phyloP scores from a whole-genome alignment of 1,139 yeast genomes.

The Pneumocystis wakefieldiae region DNA sequence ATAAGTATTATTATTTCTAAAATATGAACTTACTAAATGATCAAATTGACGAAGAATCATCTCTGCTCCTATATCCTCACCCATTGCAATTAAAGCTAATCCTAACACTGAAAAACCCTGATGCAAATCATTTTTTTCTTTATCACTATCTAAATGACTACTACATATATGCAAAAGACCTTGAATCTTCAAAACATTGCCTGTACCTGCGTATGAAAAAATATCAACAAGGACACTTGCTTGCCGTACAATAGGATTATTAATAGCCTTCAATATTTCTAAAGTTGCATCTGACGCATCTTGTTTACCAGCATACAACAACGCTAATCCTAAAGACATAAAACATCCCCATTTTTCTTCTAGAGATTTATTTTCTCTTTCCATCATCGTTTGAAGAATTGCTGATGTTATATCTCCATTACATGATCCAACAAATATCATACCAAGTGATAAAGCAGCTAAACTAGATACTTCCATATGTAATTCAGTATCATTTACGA shows the following conservation, averaged over 20 bases:
- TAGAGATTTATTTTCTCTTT: conserved; percentile 63
- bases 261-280: conserved; percentile 89
- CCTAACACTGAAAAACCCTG: conserved; percentile 91
- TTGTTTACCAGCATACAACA: conserved; percentile 74
- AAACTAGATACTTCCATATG: conserved; percentile 68
- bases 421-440: conserved; percentile 88
- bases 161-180: conserved; percentile 68
- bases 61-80: conserved; percentile 95
- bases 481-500: conserved; percentile 63
- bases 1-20: conserved; percentile 21
- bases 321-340: conserved; percentile 82
- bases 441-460: conserved; percentile 87
- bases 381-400: conserved; percentile 76
- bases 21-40: conserved; percentile 28
- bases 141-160: conserved; percentile 30
- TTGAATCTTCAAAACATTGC: conserved; percentile 91
- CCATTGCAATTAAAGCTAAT: conserved; percentile 88
- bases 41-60: conserved; percentile 96
- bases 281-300: conserved; percentile 91
- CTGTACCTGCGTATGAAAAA: conserved; percentile 95
- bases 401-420: conserved; percentile 88
- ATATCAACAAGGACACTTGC: conserved; percentile 81
- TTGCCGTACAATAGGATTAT: conserved; percentile 82
- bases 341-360: conserved; percentile 78
- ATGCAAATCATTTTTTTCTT: conserved; percentile 28